phyloP scores from a whole-genome alignment of 1,284 basidiomycete species.

The Tylopilus sp. region DNA sequence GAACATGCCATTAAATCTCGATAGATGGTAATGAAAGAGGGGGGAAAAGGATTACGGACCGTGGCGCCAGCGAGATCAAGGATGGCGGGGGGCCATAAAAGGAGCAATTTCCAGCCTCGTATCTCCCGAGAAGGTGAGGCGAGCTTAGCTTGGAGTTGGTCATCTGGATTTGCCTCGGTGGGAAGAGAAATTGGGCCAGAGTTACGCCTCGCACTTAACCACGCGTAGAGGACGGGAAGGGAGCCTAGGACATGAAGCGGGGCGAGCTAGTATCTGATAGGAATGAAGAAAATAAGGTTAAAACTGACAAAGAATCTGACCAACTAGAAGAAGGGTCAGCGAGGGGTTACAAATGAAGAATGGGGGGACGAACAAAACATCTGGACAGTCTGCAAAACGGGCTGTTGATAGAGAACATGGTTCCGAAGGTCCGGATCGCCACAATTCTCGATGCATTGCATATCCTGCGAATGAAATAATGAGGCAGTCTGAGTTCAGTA shows the following conservation, averaged over 20 bases:
- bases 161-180: conserved; percentile 44
- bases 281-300: conserved; percentile 9
- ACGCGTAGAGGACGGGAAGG: conserved; percentile 74
- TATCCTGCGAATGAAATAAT: conserved; percentile 55
- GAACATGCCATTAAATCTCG: conserved; percentile 10
- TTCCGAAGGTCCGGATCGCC: conserved; percentile 48
- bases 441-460: conserved; percentile 93
- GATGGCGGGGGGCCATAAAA: conserved; percentile 79
- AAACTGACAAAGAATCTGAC: conserved; percentile 84
- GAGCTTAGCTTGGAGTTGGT: conserved; percentile 38
- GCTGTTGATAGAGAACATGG: conserved; percentile 81
- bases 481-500: background rate
- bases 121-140: conserved; percentile 41
- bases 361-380: conserved; percentile 72
- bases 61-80: conserved; percentile 88
- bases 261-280: conserved; percentile 26
- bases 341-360: conserved; percentile 20
- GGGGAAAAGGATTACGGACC: conserved; percentile 41
- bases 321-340: conserved; percentile 52
- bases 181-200: conserved; percentile 53
- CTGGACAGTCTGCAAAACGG: conserved; percentile 90
- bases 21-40: conserved; percentile 11
- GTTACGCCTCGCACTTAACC: conserved; percentile 47
- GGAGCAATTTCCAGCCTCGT: conserved; percentile 63
- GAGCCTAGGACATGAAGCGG: conserved; percentile 52